phyloP scores from a whole-genome alignment of 2,329 filamentous ascomycete genomes.

The Clonostachys byssicola region DNA sequence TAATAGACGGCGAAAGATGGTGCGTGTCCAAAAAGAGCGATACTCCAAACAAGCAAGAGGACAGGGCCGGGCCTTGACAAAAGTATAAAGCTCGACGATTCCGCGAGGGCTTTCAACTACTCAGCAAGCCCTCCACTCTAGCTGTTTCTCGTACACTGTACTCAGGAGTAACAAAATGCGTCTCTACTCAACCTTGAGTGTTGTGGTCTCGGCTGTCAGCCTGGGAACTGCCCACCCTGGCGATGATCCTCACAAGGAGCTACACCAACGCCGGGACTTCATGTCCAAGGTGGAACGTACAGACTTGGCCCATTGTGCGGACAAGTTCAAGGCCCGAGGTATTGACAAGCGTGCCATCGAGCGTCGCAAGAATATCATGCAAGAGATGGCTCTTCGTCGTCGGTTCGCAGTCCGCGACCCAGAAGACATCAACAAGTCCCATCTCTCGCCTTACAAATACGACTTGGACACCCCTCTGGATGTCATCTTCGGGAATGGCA shows the following conservation, averaged over 20 bases:
- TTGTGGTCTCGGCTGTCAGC: neutral
- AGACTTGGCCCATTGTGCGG: conserved; percentile 39
- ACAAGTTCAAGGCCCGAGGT: conserved; percentile 34
- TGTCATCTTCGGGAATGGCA: conserved; percentile 29
- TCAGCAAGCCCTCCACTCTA: no score
- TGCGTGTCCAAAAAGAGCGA: no score
- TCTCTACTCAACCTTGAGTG: no score
- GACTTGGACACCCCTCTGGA: conserved; percentile 18
- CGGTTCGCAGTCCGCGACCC: conserved; percentile 27
- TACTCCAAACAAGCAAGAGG: no score
- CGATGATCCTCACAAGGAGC: conserved; percentile 41
- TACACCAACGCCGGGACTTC: conserved; percentile 42
- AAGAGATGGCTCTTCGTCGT: conserved; percentile 10
- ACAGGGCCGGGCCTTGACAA: no score
- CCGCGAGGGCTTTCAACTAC: no score
- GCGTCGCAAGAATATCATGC: conserved; percentile 34
- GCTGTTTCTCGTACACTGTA: no score
- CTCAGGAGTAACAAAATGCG: no score
- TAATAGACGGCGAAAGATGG: no score
- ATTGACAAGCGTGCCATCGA: conserved; percentile 50
- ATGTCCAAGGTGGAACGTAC: conserved; percentile 26
- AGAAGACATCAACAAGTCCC: conserved; percentile 21
- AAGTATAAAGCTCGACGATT: no score
- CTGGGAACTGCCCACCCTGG: conserved; percentile 36
- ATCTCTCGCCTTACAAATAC: conserved; percentile 30